A percentile compares a stretch with the other conserved stretches of the same genome.
Evolutionary conservation across 495 filamentous ascomycete species (phyloP).

Genomic region (Glonium stellatum): DNA sequence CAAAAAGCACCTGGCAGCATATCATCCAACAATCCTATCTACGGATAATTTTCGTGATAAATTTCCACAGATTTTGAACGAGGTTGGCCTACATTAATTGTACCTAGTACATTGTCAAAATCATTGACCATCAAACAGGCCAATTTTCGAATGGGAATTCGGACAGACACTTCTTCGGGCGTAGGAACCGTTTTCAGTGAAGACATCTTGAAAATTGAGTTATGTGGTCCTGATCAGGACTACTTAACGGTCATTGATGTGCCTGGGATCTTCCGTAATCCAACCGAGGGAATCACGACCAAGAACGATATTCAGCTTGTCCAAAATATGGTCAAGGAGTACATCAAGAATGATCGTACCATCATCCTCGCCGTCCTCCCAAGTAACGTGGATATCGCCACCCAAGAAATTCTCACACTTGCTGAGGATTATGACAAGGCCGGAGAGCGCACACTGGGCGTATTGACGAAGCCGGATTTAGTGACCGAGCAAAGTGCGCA

Average conservation of each 20-base stretch:
- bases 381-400: constrained; percentile 44
- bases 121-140: not conserved
- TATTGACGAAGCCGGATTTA: constrained; percentile 46
- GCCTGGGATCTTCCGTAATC: constrained; percentile 12
- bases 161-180: constrained; percentile 19
- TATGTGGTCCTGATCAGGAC: constrained; percentile 12
- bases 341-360: constrained; percentile 36
- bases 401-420: constrained; percentile 45
- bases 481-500: constrained; percentile 32
- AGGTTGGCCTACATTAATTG: not conserved
- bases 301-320: constrained; percentile 8
- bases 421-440: constrained; percentile 39
- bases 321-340: constrained; percentile 12
- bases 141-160: constrained; percentile 42
- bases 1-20: constrained; percentile 17
- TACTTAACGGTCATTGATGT: constrained; percentile 21
- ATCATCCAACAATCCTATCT: constrained; percentile 8
- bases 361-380: constrained; percentile 60
- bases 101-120: not conserved
- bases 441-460: constrained; percentile 47
- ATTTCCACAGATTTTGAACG: constrained; percentile 6
- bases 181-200: constrained; percentile 19
- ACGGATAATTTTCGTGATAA: no score
- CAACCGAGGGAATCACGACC: not conserved
- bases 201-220: constrained; percentile 18